Conservation (phyloP, 495 filamentous ascomycete species). For the Symbiotaphrina buchneri region DNA sequence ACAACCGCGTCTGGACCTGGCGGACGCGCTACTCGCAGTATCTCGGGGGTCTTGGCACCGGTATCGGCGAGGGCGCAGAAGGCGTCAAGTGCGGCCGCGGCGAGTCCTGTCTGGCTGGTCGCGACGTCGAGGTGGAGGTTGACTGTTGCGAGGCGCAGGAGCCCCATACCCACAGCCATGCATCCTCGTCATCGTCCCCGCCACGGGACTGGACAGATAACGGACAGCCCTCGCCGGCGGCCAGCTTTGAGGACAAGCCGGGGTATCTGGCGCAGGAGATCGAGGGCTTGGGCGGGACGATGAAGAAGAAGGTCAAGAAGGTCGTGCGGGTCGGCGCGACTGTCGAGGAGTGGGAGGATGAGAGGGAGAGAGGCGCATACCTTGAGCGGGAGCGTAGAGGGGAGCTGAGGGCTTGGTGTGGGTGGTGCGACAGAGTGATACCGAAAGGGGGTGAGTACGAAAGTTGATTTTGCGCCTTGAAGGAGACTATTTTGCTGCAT, state of each 20-base stretch:
- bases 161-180: constrained; percentile 4
- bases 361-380: constrained; percentile 27
- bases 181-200: constrained; percentile 4
- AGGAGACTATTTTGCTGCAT: too few relatives aligned
- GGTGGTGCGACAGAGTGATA: constrained; percentile 40
- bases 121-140: constrained; percentile 55
- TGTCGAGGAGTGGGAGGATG: constrained; percentile 58
- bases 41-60: constrained; percentile 61
- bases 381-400: constrained; percentile 32
- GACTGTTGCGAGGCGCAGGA: constrained; percentile 42
- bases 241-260: constrained; percentile 24
- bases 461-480: not conserved
- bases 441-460: constrained; percentile 10
- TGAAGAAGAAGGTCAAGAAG: constrained; percentile 63
- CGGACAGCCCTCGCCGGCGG: too few relatives aligned
- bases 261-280: constrained; percentile 72
- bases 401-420: constrained; percentile 37
- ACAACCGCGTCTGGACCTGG: constrained; percentile 71
- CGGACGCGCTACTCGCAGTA: constrained; percentile 62
- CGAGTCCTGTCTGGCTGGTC: constrained; percentile 39
- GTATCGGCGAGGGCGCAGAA: constrained; percentile 71
- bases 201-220: constrained; percentile 2
- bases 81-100: constrained; percentile 68
- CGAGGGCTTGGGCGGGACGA: constrained; percentile 62
- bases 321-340: constrained; percentile 57